Conservation (phyloP, 2,329 filamentous ascomycete genomes). For the Aspergillus viridinutans region DNA sequence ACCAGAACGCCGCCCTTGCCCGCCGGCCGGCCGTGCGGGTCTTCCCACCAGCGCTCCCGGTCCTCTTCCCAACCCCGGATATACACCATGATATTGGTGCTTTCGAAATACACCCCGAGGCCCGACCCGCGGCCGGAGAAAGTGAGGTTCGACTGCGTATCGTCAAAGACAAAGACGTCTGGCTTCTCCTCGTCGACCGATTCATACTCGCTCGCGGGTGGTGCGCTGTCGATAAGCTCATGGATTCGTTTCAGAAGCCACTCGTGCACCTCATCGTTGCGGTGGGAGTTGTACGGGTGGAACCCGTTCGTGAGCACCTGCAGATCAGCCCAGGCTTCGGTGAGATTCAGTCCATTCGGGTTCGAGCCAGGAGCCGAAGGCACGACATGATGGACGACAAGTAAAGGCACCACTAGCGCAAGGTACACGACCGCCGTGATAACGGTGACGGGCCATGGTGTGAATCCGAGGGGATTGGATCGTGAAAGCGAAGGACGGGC, state of each 20-base stretch:
- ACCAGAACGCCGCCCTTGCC: slow-evolving; percentile 76
- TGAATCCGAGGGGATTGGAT: slow-evolving; percentile 64
- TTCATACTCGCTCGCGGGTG: slow-evolving; percentile 17
- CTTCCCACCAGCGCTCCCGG: slow-evolving; percentile 68
- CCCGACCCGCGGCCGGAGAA: slow-evolving; percentile 48
- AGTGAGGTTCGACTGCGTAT: slow-evolving; percentile 73
- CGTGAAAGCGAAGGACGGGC: slow-evolving; percentile 24
- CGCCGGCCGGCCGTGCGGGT: slow-evolving; percentile 46
- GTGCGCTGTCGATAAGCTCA: slow-evolving; percentile 64
- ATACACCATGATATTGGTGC: slow-evolving; percentile 87
- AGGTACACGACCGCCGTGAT: slow-evolving; percentile 74
- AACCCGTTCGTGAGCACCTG: slow-evolving; percentile 68
- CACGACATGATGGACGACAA: slow-evolving; percentile 72
- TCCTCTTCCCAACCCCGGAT: slow-evolving; percentile 77
- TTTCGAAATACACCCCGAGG: slow-evolving; percentile 75
- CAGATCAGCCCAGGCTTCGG: slow-evolving; percentile 82
- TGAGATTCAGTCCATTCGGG: slow-evolving; percentile 68
- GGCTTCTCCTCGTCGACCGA: slow-evolving; percentile 21
- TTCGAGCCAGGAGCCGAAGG: slow-evolving; percentile 59
- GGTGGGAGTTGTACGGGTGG: slow-evolving; percentile 83
- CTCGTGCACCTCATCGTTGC: slow-evolving; percentile 73
- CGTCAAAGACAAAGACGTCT: slow-evolving; percentile 66
- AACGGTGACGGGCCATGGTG: slow-evolving; percentile 74
- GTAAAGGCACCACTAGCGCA: slow-evolving; percentile 66
- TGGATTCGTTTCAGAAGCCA: slow-evolving; percentile 71